These are phyloP conservation scores for Pseudogymnoascus sp. DNA, from an alignment of 2,329 filamentous ascomycete species.

Conservation along the genomic window DNA sequence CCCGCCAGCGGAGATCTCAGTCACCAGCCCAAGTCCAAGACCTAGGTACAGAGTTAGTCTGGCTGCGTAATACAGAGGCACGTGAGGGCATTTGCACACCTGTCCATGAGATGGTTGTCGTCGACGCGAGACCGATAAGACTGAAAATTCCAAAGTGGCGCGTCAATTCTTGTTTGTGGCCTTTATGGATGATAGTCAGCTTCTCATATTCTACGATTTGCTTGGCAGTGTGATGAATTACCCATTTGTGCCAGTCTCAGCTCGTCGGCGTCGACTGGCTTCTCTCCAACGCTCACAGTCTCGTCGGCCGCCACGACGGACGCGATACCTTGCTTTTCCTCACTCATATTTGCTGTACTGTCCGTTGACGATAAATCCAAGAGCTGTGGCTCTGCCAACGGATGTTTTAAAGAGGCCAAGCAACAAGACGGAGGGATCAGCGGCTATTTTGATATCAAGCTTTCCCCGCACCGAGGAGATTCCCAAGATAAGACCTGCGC, in stretches of 20 bases:
- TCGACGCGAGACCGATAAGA: conserved; percentile 40
- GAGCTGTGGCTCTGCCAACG: not conserved
- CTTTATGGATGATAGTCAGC: conserved; percentile 22
- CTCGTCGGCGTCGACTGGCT: conserved; percentile 31
- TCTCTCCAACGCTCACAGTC: not conserved
- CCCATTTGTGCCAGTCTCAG: conserved; percentile 38
- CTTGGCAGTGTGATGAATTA: conserved; percentile 17
- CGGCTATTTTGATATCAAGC: conserved; percentile 4
- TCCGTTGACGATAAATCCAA: not conserved
- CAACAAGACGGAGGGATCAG: not conserved
- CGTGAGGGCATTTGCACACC: not conserved
- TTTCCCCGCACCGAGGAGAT: not conserved
- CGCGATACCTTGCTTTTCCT: not conserved
- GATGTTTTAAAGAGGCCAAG: not conserved
- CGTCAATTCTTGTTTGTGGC: conserved; percentile 41
- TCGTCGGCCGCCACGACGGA: not conserved
- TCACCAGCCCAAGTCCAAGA: conserved; percentile 37
- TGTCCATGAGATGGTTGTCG: conserved; percentile 43
- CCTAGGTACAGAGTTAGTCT: conserved; percentile 19
- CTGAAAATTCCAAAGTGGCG: conserved; percentile 40
- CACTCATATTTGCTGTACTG: not conserved
- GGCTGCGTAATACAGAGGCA: not conserved
- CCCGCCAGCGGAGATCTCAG: conserved; percentile 40
- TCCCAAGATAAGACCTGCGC: not conserved
- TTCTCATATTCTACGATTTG: not conserved